Evolutionary conservation across 208 protist genomes (phyloP), one percentile per base, ranked within the genome.

Genomic region (Porcisia hertigi): DNA sequence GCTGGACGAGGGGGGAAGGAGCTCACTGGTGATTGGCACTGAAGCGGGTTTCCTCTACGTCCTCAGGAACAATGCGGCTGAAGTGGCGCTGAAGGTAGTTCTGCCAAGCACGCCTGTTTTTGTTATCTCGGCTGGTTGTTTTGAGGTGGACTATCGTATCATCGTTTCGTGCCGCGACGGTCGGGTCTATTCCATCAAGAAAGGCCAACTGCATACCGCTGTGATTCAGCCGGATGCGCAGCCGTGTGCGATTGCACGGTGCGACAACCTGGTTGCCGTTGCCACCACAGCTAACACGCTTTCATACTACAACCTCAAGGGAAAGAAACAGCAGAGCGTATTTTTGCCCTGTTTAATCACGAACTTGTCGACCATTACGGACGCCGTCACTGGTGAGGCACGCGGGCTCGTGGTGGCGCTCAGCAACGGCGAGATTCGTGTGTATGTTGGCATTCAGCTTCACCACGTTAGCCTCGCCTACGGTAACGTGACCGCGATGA

Each of bases 151-250:
- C 67, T 99, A 99, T 77, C 93, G 97, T 30, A 91, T 99, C 55
- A 86, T 98, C 53, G 83, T 93, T 14, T 89, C 94, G 8, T 98
- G 97, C 84, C 87, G 98, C 65, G 93, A 98, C 79, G 93, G 92
- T 45, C 84, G 82, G 69, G 83, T 99, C 49, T 98, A 98, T 88
- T 94, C 91, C 9, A 88, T 98, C 74, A 98, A 98, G 83, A 90
- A 98, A 59, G 95, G 90, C 8, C 77, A 87, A 71, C 80, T 98
- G 43, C 86, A 86, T 47, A 86, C 59, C 11, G 86, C 80, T 7
- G 86, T 92, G 63, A 98, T 99, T 71, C 94, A 97, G 78, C 89
- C 97, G 5, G 96, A 98, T 67, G 85, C 90, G 36, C 86, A 92
- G 75, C 89, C 94, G 63, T 86, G 86, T 30, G 89, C 88, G n/a